Evolutionary conservation across 306 rosid species (phyloP), one percentile per base, ranked within the genome.

Genomic region (Argentina anserina): DNA sequence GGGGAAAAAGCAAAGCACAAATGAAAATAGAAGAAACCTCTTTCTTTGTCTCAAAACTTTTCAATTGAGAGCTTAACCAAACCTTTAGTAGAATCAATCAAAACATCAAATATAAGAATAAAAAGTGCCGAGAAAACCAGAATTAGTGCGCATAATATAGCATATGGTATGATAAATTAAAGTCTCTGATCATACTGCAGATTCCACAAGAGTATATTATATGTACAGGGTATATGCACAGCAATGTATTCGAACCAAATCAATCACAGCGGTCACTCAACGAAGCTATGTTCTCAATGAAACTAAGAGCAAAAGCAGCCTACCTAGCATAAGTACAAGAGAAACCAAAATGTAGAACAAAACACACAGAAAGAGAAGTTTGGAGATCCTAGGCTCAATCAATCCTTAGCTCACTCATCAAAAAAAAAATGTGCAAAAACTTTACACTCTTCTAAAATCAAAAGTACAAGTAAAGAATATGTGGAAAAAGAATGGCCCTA

Each of bases 391-490:
- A 71, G 64, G 69, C 65, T 58, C 60, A 65, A 72, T 79, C 70
- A 74, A 59, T 78, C 72, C 63, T 31, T 31, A 5, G 40, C 41
- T 71, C 72, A 49, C 53, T 77, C 81, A 73, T 67, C 64, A 45
- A 20, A 52, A 6, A 25, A 37, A 59, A 34, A 56, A 52, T 66
- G 46, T 42, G 52, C 43, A 64, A 62, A 66, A 71, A 53, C 47
- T 42, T 64, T 20, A 8, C 20, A 67, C 77, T 46, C 53, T 7
- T 67, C 59, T 61, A 69, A 67, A 76, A 72, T 79, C 75, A 73
- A 50, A 45, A 62, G 69, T 73, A 77, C 65, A 77, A 82, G 47
- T 71, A 86, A 83, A 81, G 85, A 87, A 87, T 85, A 78, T 70
- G 76, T 70, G 36, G 65, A 79, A 74, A 72, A 75, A 80, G 72